Conservation (phyloP, 1,139 yeast species). For the Pichia sp. region DNA sequence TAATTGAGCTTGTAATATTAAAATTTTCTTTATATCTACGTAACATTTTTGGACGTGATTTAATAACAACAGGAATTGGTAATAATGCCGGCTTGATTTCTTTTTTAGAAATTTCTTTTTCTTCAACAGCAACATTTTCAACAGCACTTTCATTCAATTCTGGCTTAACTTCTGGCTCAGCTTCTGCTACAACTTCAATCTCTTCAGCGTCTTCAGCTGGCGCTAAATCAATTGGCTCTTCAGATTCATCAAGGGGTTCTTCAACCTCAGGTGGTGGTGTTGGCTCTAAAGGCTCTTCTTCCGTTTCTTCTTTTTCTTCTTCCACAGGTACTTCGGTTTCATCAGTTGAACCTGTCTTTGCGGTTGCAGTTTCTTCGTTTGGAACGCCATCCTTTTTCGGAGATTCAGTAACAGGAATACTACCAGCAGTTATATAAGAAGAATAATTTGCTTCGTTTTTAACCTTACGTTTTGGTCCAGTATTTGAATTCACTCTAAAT, state of each 20-base stretch:
- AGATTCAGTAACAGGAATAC: slow-evolving; percentile 1
- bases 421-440: slow-evolving; percentile 25
- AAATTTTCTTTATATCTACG: slow-evolving; percentile 45
- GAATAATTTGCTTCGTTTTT: slow-evolving; percentile 7
- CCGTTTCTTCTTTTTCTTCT: slow-evolving; percentile 7
- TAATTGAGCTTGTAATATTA: slow-evolving; percentile 42
- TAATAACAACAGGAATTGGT: slow-evolving; percentile 34
- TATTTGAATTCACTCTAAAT: slow-evolving; percentile 32
- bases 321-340: background rate
- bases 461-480: slow-evolving; percentile 15
- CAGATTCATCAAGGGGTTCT: slow-evolving; percentile 4
- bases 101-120: background rate
- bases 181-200: slow-evolving; percentile 5
- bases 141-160: slow-evolving; percentile 4
- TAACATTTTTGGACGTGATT: slow-evolving; percentile 45
- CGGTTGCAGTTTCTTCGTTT: slow-evolving; percentile 14
- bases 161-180: too few species aligned
- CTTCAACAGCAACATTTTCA: slow-evolving; percentile 6
- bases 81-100: slow-evolving; percentile 20
- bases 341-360: slow-evolving; percentile 13
- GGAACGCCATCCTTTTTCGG: slow-evolving; percentile 9
- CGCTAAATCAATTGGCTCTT: background rate
- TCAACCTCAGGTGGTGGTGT: background rate
- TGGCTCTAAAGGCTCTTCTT: background rate
- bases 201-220: background rate